Evolutionary conservation across 495 filamentous ascomycete genomes (phyloP).

Genomic region (Penicillium lagena): DNA sequence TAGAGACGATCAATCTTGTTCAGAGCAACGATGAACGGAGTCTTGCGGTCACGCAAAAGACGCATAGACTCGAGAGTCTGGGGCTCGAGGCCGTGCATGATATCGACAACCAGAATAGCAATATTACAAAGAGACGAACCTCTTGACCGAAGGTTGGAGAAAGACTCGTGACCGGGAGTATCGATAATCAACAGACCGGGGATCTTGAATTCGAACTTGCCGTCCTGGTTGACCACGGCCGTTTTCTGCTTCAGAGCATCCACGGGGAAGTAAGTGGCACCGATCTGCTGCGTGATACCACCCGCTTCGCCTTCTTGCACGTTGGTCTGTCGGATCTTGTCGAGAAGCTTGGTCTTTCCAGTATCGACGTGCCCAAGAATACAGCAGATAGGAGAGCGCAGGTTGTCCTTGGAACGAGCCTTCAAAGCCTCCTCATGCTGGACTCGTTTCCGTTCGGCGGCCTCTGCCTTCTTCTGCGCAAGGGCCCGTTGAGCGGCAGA

Average conservation of each 20-base stretch:
- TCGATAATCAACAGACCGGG: slow-evolving; percentile 97
- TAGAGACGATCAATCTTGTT: slow-evolving; percentile 99
- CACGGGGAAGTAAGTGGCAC: slow-evolving; percentile 98
- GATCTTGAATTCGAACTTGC: slow-evolving; percentile 92
- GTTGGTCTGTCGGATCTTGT: slow-evolving; percentile 98
- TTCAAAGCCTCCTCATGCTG: slow-evolving; percentile 87
- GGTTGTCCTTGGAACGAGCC: slow-evolving; percentile 86
- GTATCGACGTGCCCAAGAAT: slow-evolving; percentile 99
- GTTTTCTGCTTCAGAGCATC: slow-evolving; percentile 91
- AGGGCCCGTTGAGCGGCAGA: slow-evolving; percentile 62
- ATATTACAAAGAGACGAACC: slow-evolving; percentile 99
- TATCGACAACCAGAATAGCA: slow-evolving; percentile 98
- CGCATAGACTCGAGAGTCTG: slow-evolving; percentile 98
- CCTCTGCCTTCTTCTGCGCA: slow-evolving; percentile 76
- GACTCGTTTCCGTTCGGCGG: slow-evolving; percentile 80
- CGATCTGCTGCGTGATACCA: slow-evolving; percentile 99
- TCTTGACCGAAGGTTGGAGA: slow-evolving; percentile 93
- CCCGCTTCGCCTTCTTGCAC: slow-evolving; percentile 99
- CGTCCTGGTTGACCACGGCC: slow-evolving; percentile 83
- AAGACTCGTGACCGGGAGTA: slow-evolving; percentile 99
- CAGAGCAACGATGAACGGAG: slow-evolving; percentile 96
- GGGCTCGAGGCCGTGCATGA: slow-evolving; percentile 99
- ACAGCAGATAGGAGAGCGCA: slow-evolving; percentile 98
- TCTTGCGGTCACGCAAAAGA: slow-evolving; percentile 85
- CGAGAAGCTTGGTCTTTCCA: slow-evolving; percentile 96